A percentile compares a stretch with the other conserved stretches of the same genome.
These are phyloP conservation scores for Tilletia walkeri DNA, from an alignment of 1,284 basidiomycete genomes.

Conservation along the genomic window DNA sequence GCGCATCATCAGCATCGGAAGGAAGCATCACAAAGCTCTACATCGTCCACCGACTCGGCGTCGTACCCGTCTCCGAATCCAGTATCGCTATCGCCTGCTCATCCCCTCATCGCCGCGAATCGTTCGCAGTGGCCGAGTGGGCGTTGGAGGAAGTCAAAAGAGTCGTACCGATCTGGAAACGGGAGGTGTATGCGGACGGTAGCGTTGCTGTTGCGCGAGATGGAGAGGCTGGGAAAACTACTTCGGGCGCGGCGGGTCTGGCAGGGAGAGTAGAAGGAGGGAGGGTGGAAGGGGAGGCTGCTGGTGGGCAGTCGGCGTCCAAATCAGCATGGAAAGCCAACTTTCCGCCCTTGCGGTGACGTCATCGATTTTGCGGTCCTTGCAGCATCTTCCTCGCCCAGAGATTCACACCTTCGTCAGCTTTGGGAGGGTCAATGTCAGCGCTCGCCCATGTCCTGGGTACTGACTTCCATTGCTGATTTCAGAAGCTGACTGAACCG, in stretches of 20 bases:
- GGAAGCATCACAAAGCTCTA: constrained; percentile 57
- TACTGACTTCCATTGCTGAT: no score
- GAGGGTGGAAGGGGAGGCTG: no score
- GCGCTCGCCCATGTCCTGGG: no score
- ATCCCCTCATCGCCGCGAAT: constrained; percentile 77
- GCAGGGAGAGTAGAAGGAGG: background rate
- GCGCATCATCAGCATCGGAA: background rate
- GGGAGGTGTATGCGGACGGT: constrained; percentile 68
- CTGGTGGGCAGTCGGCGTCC: no score
- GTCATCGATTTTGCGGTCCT: no score
- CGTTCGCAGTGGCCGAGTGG: constrained; percentile 74
- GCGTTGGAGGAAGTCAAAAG: constrained; percentile 79
- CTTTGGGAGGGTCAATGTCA: no score
- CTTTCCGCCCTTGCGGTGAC: background rate
- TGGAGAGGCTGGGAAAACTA: background rate
- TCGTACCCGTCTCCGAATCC: constrained; percentile 72
- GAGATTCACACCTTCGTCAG: background rate
- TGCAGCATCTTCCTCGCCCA: background rate
- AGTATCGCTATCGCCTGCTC: constrained; percentile 82
- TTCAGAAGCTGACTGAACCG: no score
- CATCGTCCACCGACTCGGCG: constrained; percentile 75
- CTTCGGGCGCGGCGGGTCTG: background rate
- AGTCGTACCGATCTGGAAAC: constrained; percentile 82
- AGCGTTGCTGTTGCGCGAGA: background rate
- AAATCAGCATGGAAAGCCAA: constrained; percentile 7